Evolutionary conservation across 139 green algal genomes (phyloP), one percentile per base, ranked within the genome.

Genomic region (Chlamydomonas sp.): DNA sequence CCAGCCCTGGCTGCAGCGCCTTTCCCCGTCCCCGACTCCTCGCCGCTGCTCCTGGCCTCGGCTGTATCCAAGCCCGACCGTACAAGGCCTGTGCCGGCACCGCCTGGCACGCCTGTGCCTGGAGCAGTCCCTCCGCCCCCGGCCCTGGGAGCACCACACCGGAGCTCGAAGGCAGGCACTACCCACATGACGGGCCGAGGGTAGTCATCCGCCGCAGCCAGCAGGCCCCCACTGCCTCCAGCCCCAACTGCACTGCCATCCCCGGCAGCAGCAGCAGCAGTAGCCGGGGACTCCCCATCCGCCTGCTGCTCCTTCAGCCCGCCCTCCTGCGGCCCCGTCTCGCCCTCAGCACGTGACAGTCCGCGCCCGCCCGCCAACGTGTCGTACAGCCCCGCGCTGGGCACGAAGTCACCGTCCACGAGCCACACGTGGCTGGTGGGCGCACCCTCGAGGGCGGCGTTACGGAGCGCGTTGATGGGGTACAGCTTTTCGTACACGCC

Each of bases 401-500:
- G 82, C 1, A 87, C 74, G 61, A 87, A 80, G 20, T 87, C 82
- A 1, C 61, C 82, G n/a, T 87, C 82, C 62, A 79, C 71, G 57
- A 87, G 61, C 14, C 57, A 80, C 72, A 87, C 82, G 72, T 79
- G 72, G 72, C 61, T 74, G 61, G 49, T 49, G 20, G 20, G 49
- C 4, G 82, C 82, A 3, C 49, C 61, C 5, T 3, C 4, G 57
- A 87, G 31, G 1, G 82, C 82, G 49, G 62, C 72, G 31, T 87
- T 87, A 7, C 82, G 82, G 20, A 87, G n/a, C 5, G 72, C 60
- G 82, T 87, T 87, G 71, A 87, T 87, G 17, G 82, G 82, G 49
- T 87, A 87, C n/a, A 87, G 62, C 5, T 72, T 20, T 4, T 86
- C 81, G 57, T 85, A 77, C 78, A 16, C 4, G 15, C 16, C 68